These are phyloP conservation scores for Jatropha multifida DNA, from an alignment of 441 rosid species.

Conservation along the genomic window DNA sequence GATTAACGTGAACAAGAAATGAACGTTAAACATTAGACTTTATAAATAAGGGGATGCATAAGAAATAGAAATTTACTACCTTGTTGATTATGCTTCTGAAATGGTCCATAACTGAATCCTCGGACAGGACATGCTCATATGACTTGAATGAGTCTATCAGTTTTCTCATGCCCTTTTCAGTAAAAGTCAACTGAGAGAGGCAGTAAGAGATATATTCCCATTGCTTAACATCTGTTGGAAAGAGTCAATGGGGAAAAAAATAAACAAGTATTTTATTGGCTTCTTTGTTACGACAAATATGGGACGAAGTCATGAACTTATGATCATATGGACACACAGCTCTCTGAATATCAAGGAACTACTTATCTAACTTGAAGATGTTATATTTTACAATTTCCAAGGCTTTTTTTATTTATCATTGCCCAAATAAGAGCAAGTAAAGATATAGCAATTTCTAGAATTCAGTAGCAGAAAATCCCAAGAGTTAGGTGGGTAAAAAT, in stretches of 20 bases:
- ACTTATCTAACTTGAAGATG: not conserved
- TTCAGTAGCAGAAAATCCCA: not conserved
- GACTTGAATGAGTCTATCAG: slow-evolving; percentile 86
- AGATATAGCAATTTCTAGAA: not conserved
- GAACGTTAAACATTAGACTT: slow-evolving; percentile 4
- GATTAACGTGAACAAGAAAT: slow-evolving; percentile 13
- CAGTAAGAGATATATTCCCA: slow-evolving; percentile 96
- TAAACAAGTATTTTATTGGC: not conserved
- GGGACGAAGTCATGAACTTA: not conserved
- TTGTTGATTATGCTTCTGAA: slow-evolving; percentile 87
- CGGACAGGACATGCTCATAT: slow-evolving; percentile 78
- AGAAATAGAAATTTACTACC: slow-evolving; percentile 41
- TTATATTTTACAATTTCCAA: not conserved
- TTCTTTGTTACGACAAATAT: not conserved
- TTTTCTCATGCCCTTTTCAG: slow-evolving; percentile 93
- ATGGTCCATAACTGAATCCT: slow-evolving; percentile 85
- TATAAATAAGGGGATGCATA: slow-evolving; percentile 12
- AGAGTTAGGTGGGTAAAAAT: not conserved
- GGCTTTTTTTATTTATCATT: not conserved
- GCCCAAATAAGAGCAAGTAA: not conserved
- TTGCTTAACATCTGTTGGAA: slow-evolving; percentile 75
- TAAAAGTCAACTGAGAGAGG: slow-evolving; percentile 89
- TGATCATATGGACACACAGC: slow-evolving; percentile 1
- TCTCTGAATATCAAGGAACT: not conserved
- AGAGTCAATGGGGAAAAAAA: not conserved